A percentile compares a stretch with the other conserved stretches of the same genome.
Conservation (phyloP, 2,329 filamentous ascomycete genomes). For the Aspergillus quadricinctus region DNA sequence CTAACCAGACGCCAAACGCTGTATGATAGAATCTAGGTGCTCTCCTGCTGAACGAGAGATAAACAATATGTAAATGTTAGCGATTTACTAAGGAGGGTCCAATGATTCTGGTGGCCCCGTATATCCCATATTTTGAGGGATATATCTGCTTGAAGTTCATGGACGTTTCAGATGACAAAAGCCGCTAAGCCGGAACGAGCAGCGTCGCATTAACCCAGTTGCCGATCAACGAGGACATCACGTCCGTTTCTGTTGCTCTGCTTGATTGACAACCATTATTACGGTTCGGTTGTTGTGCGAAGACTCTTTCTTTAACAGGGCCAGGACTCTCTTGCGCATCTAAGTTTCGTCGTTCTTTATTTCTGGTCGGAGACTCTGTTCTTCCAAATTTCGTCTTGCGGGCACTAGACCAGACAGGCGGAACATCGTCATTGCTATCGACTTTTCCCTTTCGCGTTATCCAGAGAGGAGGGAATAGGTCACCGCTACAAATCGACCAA, state of each 20-base stretch:
- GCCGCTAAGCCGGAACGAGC: conserved; percentile 26
- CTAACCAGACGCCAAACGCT: background rate
- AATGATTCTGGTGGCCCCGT: background rate
- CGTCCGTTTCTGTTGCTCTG: conserved; percentile 9
- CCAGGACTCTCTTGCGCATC: background rate
- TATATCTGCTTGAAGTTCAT: background rate
- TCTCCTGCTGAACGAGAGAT: background rate
- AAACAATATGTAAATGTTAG: background rate
- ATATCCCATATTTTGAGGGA: background rate
- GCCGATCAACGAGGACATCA: conserved; percentile 21
- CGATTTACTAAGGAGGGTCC: background rate
- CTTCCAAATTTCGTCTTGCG: conserved; percentile 10
- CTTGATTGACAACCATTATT: conserved; percentile 5
- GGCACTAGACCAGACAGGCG: conserved; percentile 10
- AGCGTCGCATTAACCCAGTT: conserved; percentile 21
- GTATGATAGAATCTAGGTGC: background rate
- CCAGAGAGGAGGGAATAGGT: background rate
- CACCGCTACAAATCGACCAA: conserved; percentile 8
- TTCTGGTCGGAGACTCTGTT: conserved; percentile 6
- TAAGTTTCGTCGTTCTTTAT: background rate
- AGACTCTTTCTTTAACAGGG: background rate
- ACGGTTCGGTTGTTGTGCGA: background rate
- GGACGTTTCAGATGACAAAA: conserved; percentile 16
- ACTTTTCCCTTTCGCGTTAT: conserved; percentile 7
- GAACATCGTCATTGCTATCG: conserved; percentile 11